Base-by-base conservation (phyloP, 805 yeast genomes). In the Wickerhamiella galacta region DNA sequence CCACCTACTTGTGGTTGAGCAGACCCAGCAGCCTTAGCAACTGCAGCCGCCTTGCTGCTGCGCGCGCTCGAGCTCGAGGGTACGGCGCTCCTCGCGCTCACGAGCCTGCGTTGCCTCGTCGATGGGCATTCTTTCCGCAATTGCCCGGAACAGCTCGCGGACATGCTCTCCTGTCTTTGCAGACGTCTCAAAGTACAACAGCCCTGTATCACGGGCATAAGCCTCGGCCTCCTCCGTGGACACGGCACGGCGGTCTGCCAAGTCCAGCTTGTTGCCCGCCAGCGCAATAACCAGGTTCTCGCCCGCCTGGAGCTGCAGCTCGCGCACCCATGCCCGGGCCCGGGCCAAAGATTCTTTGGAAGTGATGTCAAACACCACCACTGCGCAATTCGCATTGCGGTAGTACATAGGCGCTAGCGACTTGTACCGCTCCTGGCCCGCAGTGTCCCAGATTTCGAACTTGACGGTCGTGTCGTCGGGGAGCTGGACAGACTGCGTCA, bases 271-370 rank as follows among this genome's bases (percentile, higher is more conserved):
- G 53, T 82, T 90, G 0, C 96, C 98, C 3, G 87, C 78, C 7
- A 90, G 53, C 21, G 87, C 81, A 41, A 90, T 79, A 28, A 83
- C 73, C 33, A 85, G 70, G 34, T 73, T 70, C 35, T 51, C 71
- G 28, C 64, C 63, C 6, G 92, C 92, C 52, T 83, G 95, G 40
- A 76, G 72, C 56, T 79, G 80, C 39, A 87, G 63, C 57, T 90
- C 95, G 35, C 75, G 74, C n/a, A 81, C 71, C 98, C 98, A 90
- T 37, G 70, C 71, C 47, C 76, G 71, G 1, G 95, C 95, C 38
- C 80, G 70, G 16, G 63, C 66, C 44, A 87, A 69, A 15, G 94
- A 80, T 5, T 75, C 53, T 5, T 58, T 41, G 36, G 72, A 75
- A 1, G 78, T 72, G 32, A 85, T 52, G 50, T 90, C 96, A 51